Percentiles rank a stretch among this genome's conserved stretches.
Conservation (phyloP, 495 filamentous ascomycete genomes). For the Annulohypoxylon bovei region DNA sequence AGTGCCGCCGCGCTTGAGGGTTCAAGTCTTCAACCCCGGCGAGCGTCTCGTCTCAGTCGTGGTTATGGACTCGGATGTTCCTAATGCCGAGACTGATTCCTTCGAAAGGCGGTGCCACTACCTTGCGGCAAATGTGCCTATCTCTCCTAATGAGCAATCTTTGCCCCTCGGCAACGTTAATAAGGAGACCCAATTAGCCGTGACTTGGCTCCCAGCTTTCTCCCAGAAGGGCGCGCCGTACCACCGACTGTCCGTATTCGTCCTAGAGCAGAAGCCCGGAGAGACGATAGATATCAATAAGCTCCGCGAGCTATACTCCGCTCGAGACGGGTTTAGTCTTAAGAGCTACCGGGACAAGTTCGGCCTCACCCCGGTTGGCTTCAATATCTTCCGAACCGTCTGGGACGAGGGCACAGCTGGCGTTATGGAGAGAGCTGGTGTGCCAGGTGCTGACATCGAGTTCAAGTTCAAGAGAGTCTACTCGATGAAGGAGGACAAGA, state of each 20-base stretch:
- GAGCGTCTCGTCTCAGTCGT: slow-evolving; percentile 83
- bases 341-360: slow-evolving; percentile 76
- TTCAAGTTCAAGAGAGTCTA: slow-evolving; percentile 75
- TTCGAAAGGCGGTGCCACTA: slow-evolving; percentile 88
- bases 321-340: slow-evolving; percentile 74
- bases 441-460: slow-evolving; percentile 81
- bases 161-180: slow-evolving; percentile 58
- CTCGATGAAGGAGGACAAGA: slow-evolving; percentile 62
- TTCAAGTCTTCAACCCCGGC: slow-evolving; percentile 85
- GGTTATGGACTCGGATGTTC: slow-evolving; percentile 91
- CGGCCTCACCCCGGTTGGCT: slow-evolving; percentile 76
- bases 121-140: slow-evolving; percentile 72
- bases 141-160: slow-evolving; percentile 59
- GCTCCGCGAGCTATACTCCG: slow-evolving; percentile 62
- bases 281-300: slow-evolving; percentile 66
- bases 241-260: slow-evolving; percentile 84
- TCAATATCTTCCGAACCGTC: slow-evolving; percentile 82
- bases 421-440: slow-evolving; percentile 83
- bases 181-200: slow-evolving; percentile 70
- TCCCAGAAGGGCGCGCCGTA: slow-evolving; percentile 92
- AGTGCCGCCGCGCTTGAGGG: slow-evolving; percentile 73
- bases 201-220: slow-evolving; percentile 85
- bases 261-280: slow-evolving; percentile 79
- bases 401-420: slow-evolving; percentile 88
- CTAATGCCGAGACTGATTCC: slow-evolving; percentile 75